Conservation (phyloP, 176 grass and related monocot genomes). For the Carex littledalei region DNA sequence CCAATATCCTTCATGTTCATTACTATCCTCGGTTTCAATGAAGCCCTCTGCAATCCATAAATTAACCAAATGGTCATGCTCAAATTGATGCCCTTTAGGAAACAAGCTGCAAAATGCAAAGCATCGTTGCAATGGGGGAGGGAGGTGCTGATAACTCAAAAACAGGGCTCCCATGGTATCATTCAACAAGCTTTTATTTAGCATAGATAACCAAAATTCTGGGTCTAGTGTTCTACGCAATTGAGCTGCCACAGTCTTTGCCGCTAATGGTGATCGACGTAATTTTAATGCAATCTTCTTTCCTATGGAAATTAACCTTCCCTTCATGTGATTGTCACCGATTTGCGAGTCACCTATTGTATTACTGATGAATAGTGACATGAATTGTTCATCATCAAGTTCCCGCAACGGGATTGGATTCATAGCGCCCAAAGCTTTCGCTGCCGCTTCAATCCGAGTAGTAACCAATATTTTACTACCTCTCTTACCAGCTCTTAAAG, state of each 20-base stretch:
- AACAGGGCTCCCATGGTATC: not conserved
- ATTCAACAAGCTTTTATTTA: conserved; percentile 1
- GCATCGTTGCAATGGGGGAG: conserved; percentile 16
- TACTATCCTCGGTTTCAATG: no score
- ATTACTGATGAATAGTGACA: not conserved
- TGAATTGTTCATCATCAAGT: not conserved
- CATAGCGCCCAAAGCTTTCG: not conserved
- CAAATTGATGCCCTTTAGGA: not conserved
- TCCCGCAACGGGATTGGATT: not conserved
- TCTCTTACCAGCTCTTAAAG: not conserved
- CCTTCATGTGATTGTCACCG: not conserved
- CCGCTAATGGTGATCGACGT: not conserved
- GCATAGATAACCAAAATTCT: conserved; percentile 1
- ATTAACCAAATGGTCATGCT: not conserved
- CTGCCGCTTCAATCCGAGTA: conserved; percentile 3
- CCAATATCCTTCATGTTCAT: no score
- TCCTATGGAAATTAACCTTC: not conserved
- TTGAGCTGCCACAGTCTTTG: not conserved
- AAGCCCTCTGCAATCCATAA: no score
- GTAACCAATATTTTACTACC: conserved; percentile 39
- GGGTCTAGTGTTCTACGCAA: not conserved
- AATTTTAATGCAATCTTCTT: conserved; percentile 18
- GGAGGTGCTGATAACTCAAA: not conserved
- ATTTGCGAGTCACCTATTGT: not conserved
- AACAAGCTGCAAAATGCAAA: conserved; percentile 24